Conservation (phyloP, 2,329 filamentous ascomycete species). For the Shiraia bambusicola region DNA sequence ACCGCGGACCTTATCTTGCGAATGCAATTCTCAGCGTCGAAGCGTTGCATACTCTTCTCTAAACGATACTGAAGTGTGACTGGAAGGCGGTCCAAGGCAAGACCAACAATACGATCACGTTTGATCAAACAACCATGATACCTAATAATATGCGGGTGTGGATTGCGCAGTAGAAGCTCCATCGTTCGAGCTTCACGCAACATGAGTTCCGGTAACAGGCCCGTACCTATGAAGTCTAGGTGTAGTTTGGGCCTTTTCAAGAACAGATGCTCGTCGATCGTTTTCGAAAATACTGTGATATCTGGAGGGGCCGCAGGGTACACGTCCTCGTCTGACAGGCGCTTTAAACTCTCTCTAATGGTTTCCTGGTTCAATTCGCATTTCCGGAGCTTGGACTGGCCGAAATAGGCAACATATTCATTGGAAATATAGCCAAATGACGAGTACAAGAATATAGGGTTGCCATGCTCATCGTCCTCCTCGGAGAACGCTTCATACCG, state of each 20-base stretch:
- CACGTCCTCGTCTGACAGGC: constrained; percentile 15
- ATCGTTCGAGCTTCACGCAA: constrained; percentile 5
- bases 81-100: no score
- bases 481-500: constrained; percentile 14
- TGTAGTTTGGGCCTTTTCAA: constrained; percentile 16
- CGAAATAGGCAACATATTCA: constrained; percentile 14
- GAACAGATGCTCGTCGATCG: constrained; percentile 8
- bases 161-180: no score
- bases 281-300: constrained; percentile 8
- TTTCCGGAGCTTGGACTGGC: constrained; percentile 13
- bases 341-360: constrained; percentile 11
- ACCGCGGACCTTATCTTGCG: constrained; percentile 12
- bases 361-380: constrained; percentile 6
- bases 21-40: constrained; percentile 9
- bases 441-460: constrained; percentile 16
- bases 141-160: no score
- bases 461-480: constrained; percentile 15
- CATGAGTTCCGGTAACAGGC: constrained; percentile 11
- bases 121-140: no score
- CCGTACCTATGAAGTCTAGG: constrained; percentile 6
- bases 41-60: constrained; percentile 1
- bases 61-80: constrained; percentile 9
- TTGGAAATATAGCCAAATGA: constrained; percentile 12
- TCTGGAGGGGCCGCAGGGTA: constrained; percentile 10
- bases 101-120: no score